These are phyloP conservation scores for Stromatinia cepivora DNA, from an alignment of 2,329 filamentous ascomycete genomes.

Conservation along the genomic window DNA sequence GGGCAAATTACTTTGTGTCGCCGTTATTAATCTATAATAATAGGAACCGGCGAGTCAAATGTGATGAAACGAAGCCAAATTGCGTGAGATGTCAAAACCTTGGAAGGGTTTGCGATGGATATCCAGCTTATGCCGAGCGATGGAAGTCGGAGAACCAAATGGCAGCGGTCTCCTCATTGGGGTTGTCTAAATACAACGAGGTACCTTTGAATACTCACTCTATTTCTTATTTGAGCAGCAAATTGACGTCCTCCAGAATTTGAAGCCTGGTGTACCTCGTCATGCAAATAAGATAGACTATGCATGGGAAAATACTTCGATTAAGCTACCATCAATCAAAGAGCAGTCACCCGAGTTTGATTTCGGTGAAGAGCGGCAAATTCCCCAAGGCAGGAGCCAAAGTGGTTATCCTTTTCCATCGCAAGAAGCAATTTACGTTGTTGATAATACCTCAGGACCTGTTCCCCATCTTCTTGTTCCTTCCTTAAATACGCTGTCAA, in stretches of 20 bases:
- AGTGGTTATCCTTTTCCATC: background rate
- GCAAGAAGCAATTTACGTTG: background rate
- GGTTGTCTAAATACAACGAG: background rate
- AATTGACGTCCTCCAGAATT: background rate
- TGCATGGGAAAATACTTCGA: background rate
- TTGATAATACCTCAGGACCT: background rate
- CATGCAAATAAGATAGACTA: background rate
- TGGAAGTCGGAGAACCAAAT: background rate
- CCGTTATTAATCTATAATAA: background rate
- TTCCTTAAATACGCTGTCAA: conserved; percentile 88
- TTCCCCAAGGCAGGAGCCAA: background rate
- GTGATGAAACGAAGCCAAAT: background rate
- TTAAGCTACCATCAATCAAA: background rate
- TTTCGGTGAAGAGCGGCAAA: background rate
- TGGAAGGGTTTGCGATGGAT: background rate
- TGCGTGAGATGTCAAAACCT: background rate
- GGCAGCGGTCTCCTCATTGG: background rate
- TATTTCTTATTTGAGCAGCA: background rate
- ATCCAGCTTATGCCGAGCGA: background rate
- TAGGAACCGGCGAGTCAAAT: background rate
- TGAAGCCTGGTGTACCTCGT: background rate
- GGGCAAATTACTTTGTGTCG: background rate
- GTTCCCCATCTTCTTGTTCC: conserved; percentile 57
- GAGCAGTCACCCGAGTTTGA: background rate
- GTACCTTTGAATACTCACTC: background rate